These are phyloP conservation scores for Penicillium canariense DNA, from an alignment of 495 filamentous ascomycete species.

Conservation along the genomic window DNA sequence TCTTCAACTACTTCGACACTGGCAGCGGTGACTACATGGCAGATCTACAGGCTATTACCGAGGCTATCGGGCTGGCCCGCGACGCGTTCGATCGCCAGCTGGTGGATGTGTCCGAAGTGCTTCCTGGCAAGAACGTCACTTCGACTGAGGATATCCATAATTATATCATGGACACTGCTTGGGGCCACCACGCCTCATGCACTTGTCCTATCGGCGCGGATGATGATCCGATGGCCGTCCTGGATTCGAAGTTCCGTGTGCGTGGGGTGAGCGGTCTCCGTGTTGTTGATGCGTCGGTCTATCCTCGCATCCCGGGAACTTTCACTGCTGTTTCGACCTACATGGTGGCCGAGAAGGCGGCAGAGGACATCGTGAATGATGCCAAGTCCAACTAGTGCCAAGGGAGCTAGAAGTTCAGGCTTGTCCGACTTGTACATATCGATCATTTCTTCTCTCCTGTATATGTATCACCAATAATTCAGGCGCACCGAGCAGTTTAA, in stretches of 20 bases:
- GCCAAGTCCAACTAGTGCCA: not conserved
- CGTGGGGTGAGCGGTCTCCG: conserved; percentile 51
- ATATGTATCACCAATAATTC: too few relatives aligned
- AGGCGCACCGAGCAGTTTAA: too few relatives aligned
- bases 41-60: conserved; percentile 48
- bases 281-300: conserved; percentile 62
- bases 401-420: too few relatives aligned
- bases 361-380: conserved; percentile 41
- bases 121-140: conserved; percentile 43
- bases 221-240: conserved; percentile 55
- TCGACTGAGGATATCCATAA: conserved; percentile 43
- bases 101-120: conserved; percentile 37
- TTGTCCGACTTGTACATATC: too few relatives aligned
- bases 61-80: conserved; percentile 46
- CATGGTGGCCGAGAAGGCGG: conserved; percentile 63
- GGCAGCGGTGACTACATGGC: conserved; percentile 32
- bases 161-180: conserved; percentile 51
- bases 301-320: conserved; percentile 56
- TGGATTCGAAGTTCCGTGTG: conserved; percentile 58
- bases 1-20: conserved; percentile 55
- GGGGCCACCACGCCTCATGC: conserved; percentile 61
- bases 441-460: not conserved
- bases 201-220: conserved; percentile 57
- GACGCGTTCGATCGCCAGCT: conserved; percentile 34
- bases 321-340: conserved; percentile 58